phyloP scores from a whole-genome alignment of 225 moss, liverwort and hornwort genomes.

The Bryoerythrophyllum caledonicum region DNA sequence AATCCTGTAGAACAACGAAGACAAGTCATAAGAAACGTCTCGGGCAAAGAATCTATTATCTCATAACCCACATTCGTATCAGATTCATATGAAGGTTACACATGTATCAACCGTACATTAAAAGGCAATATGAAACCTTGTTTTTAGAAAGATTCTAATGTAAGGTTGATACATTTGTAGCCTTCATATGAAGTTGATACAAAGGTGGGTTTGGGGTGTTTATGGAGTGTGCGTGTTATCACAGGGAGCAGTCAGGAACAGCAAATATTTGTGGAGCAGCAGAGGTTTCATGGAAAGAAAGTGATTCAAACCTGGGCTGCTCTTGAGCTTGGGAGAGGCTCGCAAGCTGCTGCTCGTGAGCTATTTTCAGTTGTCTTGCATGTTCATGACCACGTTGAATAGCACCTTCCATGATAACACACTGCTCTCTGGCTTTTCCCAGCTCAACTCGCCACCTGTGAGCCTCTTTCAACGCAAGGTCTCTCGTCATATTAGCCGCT shows the following conservation, averaged over 20 bases:
- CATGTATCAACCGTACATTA: no score
- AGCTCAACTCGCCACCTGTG: slow-evolving; percentile 95
- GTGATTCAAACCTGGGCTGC: slow-evolving; percentile 31
- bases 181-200: no score
- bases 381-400: slow-evolving; percentile 86
- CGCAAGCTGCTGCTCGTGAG: slow-evolving; percentile 55
- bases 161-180: no score
- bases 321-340: slow-evolving; percentile 36
- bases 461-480: slow-evolving; percentile 89
- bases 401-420: slow-evolving; percentile 91
- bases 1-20: slow-evolving; percentile 20
- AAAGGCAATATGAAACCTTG: no score
- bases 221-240: background rate
- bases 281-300: slow-evolving; percentile 4
- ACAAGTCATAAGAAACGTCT: background rate
- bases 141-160: no score
- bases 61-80: no score
- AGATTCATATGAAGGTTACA: no score
- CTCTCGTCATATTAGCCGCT: slow-evolving; percentile 76
- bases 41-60: no score
- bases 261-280: background rate
- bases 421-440: slow-evolving; percentile 90
- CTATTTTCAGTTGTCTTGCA: slow-evolving; percentile 56
- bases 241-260: background rate
- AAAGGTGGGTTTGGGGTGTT: no score